Conservation (phyloP, 148 eudicot species). For the Fagopyrum tataricum region DNA sequence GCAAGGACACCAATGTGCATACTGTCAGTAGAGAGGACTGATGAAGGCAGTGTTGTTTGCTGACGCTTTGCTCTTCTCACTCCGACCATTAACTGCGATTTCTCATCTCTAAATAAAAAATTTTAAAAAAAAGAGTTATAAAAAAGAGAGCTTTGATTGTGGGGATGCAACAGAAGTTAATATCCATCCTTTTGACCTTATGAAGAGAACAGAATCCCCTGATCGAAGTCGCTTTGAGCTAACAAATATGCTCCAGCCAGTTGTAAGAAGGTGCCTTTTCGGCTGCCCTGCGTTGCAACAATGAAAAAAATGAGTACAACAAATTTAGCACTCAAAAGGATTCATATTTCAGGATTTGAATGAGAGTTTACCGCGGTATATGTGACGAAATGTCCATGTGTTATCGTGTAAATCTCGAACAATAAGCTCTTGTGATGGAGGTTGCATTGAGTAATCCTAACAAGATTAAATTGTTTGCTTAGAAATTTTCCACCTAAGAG, state of each 20-base stretch:
- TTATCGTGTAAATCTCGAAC: slow-evolving; percentile 95
- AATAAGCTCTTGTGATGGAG: slow-evolving; percentile 95
- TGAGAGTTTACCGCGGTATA: slow-evolving; percentile 68
- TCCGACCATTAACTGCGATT: slow-evolving; percentile 28
- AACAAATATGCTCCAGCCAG: slow-evolving; percentile 98
- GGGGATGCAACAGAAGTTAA: neutral
- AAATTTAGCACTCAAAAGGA: neutral
- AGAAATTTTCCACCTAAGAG: too few species aligned
- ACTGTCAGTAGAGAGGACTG: slow-evolving; percentile 91
- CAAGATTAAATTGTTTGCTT: too few species aligned
- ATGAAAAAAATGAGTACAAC: neutral
- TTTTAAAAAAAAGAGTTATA: too few species aligned
- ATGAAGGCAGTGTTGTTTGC: slow-evolving; percentile 74
- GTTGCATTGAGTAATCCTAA: slow-evolving; percentile 97
- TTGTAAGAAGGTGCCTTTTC: slow-evolving; percentile 87
- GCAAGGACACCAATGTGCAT: slow-evolving; percentile 96
- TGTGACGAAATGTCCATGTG: slow-evolving; percentile 97
- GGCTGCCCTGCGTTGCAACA: slow-evolving; percentile 66
- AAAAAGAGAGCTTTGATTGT: too few species aligned
- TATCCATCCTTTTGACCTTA: slow-evolving; percentile 41
- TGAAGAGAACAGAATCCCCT: slow-evolving; percentile 90
- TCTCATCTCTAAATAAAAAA: too few species aligned
- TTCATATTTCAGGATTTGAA: neutral
- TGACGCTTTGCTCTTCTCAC: slow-evolving; percentile 86
- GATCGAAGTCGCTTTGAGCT: slow-evolving; percentile 90